phyloP scores from a whole-genome alignment of 1,284 basidiomycete species.

The Trametes versicolor region DNA sequence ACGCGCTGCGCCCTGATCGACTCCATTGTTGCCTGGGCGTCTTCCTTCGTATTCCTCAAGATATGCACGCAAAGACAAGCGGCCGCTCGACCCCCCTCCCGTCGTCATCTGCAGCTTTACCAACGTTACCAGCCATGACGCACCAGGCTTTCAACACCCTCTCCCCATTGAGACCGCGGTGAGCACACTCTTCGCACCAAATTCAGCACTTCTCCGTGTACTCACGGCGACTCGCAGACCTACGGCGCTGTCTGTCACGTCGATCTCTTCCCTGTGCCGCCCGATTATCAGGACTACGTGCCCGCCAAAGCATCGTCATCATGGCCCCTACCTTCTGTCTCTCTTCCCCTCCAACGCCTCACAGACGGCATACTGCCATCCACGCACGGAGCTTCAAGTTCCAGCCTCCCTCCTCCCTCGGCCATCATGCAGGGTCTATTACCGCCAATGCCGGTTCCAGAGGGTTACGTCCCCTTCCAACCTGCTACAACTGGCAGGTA shows the following conservation, averaged over 20 bases:
- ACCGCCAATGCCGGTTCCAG: too few species aligned
- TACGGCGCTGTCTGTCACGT: slow-evolving; percentile 70
- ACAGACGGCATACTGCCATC: neutral
- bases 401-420: too few species aligned
- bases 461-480: too few species aligned
- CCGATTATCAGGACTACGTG: slow-evolving; percentile 10
- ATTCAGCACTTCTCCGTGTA: slow-evolving; percentile 2
- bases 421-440: too few species aligned
- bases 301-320: too few species aligned
- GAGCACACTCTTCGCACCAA: slow-evolving; percentile 38
- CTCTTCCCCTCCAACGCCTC: neutral
- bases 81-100: slow-evolving; percentile 53
- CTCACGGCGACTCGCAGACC: slow-evolving; percentile 37
- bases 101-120: slow-evolving; percentile 48
- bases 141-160: slow-evolving; percentile 44
- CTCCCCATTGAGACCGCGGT: slow-evolving; percentile 31
- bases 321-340: too few species aligned
- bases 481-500: too few species aligned
- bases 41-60: slow-evolving; percentile 33
- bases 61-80: slow-evolving; percentile 49
- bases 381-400: too few species aligned
- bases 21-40: neutral
- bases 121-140: slow-evolving; percentile 39
- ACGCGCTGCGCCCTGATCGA: neutral
- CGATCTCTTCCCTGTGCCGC: slow-evolving; percentile 67